Evolutionary conservation across 2,329 filamentous ascomycete species (phyloP).

Genomic region (Diaporthe amygdali): DNA sequence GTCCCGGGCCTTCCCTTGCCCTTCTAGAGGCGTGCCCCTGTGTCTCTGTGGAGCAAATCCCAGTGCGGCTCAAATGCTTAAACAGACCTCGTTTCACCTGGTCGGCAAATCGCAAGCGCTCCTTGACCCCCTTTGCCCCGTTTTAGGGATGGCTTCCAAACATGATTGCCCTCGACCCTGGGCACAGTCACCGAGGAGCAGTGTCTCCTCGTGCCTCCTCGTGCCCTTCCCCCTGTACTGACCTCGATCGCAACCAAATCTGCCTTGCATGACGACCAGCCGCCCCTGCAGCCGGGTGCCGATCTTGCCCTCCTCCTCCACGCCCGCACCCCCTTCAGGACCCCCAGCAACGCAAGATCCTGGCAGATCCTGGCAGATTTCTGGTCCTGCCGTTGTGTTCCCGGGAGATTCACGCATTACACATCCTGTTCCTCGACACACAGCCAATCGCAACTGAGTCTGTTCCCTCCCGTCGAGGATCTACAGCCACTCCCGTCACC

Average conservation of each 20-base stretch:
- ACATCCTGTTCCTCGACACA: background rate
- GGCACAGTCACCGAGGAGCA: background rate
- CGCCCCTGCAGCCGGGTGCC: background rate
- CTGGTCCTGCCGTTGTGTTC: background rate
- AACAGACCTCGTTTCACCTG: constrained; percentile 25
- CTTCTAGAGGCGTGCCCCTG: background rate
- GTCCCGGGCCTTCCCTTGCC: background rate
- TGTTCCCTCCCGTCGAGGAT: background rate
- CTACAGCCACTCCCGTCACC: constrained; percentile 1
- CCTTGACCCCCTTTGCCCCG: background rate
- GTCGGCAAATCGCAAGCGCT: constrained; percentile 22
- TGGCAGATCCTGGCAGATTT: no score
- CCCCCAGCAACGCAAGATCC: no score
- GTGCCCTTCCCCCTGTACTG: no score
- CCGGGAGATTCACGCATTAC: background rate
- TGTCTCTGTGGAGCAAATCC: background rate
- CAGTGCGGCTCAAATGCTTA: constrained; percentile 25
- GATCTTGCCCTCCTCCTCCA: background rate
- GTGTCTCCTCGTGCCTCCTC: background rate
- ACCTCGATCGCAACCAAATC: background rate
- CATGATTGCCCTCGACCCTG: background rate
- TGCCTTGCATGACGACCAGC: background rate
- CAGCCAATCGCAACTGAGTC: constrained; percentile 7
- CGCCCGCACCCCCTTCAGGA: background rate
- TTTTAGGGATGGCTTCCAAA: constrained; percentile 1